These are phyloP conservation scores for Silene uniflora DNA, from an alignment of 148 eudicot genomes.

Conservation along the genomic window DNA sequence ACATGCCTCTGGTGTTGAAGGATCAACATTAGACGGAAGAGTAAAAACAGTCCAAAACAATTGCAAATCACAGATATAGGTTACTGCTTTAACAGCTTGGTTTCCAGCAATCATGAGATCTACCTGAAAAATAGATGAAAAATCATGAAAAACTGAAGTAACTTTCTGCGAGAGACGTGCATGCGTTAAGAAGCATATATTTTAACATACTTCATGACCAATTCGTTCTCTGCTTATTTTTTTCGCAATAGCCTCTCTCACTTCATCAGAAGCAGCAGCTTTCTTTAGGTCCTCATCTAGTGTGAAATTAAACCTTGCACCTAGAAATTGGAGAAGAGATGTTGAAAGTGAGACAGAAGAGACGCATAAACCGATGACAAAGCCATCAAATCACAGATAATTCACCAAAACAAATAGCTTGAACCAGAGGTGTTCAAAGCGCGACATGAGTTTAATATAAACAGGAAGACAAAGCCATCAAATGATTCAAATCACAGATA, in stretches of 20 bases:
- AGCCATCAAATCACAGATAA: slow-evolving; percentile 11
- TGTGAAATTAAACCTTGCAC: slow-evolving; percentile 79
- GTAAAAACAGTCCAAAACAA: slow-evolving; percentile 78
- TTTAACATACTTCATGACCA: slow-evolving; percentile 77
- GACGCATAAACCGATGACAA: slow-evolving; percentile 2
- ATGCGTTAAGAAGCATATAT: neutral
- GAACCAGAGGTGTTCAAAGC: slow-evolving; percentile 25
- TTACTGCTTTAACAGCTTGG: slow-evolving; percentile 71
- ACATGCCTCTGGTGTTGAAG: slow-evolving; percentile 41
- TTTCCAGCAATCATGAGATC: slow-evolving; percentile 93
- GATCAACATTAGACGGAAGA: slow-evolving; percentile 57
- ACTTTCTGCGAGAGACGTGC: neutral
- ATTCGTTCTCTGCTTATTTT: slow-evolving; percentile 97
- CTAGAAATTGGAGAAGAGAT: slow-evolving; percentile 28
- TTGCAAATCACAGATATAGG: slow-evolving; percentile 51
- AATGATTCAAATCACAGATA: slow-evolving; percentile 3
- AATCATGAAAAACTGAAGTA: slow-evolving; percentile 1
- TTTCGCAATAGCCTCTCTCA: slow-evolving; percentile 69
- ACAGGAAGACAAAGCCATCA: slow-evolving; percentile 5
- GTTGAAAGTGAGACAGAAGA: neutral
- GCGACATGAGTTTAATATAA: neutral
- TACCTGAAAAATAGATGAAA: slow-evolving; percentile 43
- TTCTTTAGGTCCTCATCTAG: slow-evolving; percentile 69
- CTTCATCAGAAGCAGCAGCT: slow-evolving; percentile 82
- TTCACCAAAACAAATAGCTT: slow-evolving; percentile 90